Base-by-base conservation (phyloP, 2,329 filamentous ascomycete species). In the Penicillium sp. region DNA sequence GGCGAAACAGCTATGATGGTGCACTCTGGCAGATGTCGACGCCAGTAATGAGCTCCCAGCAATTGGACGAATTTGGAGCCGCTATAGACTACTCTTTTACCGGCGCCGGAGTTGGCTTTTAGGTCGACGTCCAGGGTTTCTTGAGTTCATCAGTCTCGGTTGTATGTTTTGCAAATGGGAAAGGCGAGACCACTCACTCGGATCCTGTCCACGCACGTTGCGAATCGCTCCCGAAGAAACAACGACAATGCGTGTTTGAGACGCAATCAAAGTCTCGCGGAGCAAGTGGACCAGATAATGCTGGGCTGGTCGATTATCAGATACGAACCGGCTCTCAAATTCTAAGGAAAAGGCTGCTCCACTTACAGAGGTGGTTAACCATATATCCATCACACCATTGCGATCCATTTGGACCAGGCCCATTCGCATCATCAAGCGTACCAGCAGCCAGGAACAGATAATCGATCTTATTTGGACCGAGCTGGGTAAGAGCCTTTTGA, bases 211-310 rank as follows among this genome's bases (percentile, higher is more conserved):
- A 34, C 68, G 57, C 8, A 70, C 60, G 25, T 53, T 63, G 12
- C 65, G 67, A 42, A 70, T 69, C 4, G 67, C 59, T 2, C 68
- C 68, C 1, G 68, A 70, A 1, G 68, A 70, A 38, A 70, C 68
- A 28, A 70, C 38, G 22, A 69, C 59, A 17, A 70, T 31, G 7
- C 68, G 66, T 15, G 67, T 66, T 12, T 64, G 49, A 7, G 66
- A 70, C 11, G 58, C 57, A 22, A 57, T 22, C 17, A 70, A 39
- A 5, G 60, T 62, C 10, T 67, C 65, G 15, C 57, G 59, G 14
- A 69, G 45, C 25, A 61, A 35, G 35, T 69, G 67, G 10, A 65
- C 48, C 17, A 69, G 34, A 42, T 68, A 69, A 45, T 68, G 67
- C 50, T 69, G 67, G 28, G 66, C 67, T 69, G 14, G 50, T 7